Conservation (phyloP, 2,329 filamentous ascomycete genomes). For the Hypocreales sp. region DNA sequence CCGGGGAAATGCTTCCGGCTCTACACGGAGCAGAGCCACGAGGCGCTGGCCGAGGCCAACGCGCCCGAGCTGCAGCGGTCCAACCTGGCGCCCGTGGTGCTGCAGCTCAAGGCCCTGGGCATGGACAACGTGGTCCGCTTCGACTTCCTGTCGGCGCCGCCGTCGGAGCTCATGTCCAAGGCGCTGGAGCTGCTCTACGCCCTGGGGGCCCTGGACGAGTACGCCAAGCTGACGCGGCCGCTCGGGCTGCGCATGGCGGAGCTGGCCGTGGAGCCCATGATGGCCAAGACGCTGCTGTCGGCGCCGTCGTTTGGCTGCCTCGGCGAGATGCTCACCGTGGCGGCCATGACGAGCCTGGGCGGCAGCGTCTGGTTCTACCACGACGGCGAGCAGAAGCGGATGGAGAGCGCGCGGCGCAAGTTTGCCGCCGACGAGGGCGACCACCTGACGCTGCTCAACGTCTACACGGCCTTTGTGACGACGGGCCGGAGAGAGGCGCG, state of each 20-base stretch:
- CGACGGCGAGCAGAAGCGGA: constrained; percentile 58
- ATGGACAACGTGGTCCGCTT: constrained; percentile 92
- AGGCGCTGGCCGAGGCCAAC: constrained; percentile 51
- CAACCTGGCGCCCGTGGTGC: constrained; percentile 72
- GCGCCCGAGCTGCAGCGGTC: constrained; percentile 85
- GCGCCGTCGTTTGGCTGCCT: constrained; percentile 63
- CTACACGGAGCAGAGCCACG: constrained; percentile 65
- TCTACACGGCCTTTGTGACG: constrained; percentile 78
- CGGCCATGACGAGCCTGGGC: constrained; percentile 82
- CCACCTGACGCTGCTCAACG: constrained; percentile 81
- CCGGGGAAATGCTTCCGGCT: constrained; percentile 90
- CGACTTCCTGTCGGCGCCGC: constrained; percentile 74
- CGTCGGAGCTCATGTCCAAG: constrained; percentile 68
- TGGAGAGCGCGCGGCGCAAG: constrained; percentile 59
- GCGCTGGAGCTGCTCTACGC: constrained; percentile 80
- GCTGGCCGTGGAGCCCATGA: constrained; percentile 86
- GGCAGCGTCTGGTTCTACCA: constrained; percentile 72
- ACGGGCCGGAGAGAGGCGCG: constrained; percentile 68
- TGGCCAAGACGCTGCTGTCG: constrained; percentile 72
- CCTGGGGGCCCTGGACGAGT: constrained; percentile 72
- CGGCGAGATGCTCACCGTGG: constrained; percentile 77
- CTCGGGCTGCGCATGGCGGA: constrained; percentile 88
- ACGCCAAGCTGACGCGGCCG: constrained; percentile 79
- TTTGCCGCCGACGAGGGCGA: constrained; percentile 92
- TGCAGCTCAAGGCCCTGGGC: constrained; percentile 87